phyloP scores from a whole-genome alignment of 2,329 filamentous ascomycete species.

The Verticillium nonalfalfae region DNA sequence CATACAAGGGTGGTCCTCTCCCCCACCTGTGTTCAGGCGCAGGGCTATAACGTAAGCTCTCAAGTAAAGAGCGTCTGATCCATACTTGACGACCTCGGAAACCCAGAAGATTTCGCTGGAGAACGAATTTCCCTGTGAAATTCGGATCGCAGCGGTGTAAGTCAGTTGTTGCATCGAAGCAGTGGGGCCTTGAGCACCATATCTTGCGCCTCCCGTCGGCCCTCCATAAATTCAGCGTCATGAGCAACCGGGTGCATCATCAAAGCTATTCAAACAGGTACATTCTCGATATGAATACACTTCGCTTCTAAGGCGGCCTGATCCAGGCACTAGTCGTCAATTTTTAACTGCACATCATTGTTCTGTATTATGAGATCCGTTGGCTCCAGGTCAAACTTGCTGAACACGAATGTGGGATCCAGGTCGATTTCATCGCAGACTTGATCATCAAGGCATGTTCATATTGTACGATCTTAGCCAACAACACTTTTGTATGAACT shows the following conservation, averaged over 20 bases:
- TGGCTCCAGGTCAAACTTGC: too few relatives aligned
- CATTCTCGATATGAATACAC: neutral
- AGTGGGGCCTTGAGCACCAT: neutral
- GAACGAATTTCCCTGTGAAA: neutral
- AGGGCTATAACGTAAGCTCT: neutral
- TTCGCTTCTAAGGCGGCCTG: too few relatives aligned
- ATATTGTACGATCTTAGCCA: too few relatives aligned
- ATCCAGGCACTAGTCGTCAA: too few relatives aligned
- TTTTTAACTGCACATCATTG: too few relatives aligned
- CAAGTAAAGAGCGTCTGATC: slow-evolving; percentile 12
- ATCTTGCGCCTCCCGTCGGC: neutral
- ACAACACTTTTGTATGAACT: too few relatives aligned
- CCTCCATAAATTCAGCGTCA: neutral
- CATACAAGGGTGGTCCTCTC: neutral
- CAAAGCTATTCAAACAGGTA: neutral
- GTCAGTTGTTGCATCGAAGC: neutral
- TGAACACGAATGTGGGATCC: too few relatives aligned
- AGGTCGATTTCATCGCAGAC: too few relatives aligned
- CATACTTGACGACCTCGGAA: slow-evolving; percentile 15
- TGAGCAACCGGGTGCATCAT: neutral
- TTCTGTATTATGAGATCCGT: too few relatives aligned
- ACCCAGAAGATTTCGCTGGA: slow-evolving; percentile 20
- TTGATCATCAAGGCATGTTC: too few relatives aligned
- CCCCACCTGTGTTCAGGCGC: neutral
- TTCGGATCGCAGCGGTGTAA: neutral